Evolutionary conservation across 2,329 filamentous ascomycete species (phyloP).

Genomic region (Chalara sp.): DNA sequence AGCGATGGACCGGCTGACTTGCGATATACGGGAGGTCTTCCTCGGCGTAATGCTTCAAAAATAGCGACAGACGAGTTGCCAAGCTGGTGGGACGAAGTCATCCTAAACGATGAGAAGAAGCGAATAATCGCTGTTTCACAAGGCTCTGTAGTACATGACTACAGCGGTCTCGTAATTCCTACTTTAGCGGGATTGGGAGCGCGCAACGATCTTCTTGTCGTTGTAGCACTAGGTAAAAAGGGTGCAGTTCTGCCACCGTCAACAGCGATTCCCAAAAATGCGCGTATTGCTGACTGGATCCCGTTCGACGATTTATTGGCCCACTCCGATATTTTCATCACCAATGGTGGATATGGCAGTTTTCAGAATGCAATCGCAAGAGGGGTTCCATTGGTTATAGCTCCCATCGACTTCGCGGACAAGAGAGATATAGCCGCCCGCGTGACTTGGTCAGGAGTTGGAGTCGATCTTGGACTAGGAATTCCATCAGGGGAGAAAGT

Average conservation of each 20-base stretch:
- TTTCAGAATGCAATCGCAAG: constrained; percentile 27
- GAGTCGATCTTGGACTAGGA: constrained; percentile 25
- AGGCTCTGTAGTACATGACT: constrained; percentile 27
- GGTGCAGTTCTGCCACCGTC: constrained; percentile 24
- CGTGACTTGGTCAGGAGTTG: constrained; percentile 30
- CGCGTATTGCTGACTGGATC: constrained; percentile 30
- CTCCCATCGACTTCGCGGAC: constrained; percentile 26
- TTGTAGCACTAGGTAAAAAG: constrained; percentile 25
- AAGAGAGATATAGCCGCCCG: constrained; percentile 27
- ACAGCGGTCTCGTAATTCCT: constrained; percentile 28
- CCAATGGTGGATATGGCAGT: constrained; percentile 31
- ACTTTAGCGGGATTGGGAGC: constrained; percentile 29
- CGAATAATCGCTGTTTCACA: constrained; percentile 31
- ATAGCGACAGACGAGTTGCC: constrained; percentile 24
- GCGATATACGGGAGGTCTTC: constrained; percentile 37
- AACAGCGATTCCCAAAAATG: constrained; percentile 25
- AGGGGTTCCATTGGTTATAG: constrained; percentile 29
- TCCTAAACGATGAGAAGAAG: constrained; percentile 31
- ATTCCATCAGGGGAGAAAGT: constrained; percentile 11
- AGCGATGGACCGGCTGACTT: constrained; percentile 32
- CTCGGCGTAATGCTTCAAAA: constrained; percentile 23
- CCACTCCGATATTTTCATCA: constrained; percentile 27
- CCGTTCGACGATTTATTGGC: constrained; percentile 31
- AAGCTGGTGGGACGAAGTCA: constrained; percentile 39
- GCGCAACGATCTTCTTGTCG: constrained; percentile 27